A percentile compares a stretch with the other conserved stretches of the same genome.
These are phyloP conservation scores for Solanum hybrid DNA, from an alignment of 305 asterid genomes.

Conservation along the genomic window DNA sequence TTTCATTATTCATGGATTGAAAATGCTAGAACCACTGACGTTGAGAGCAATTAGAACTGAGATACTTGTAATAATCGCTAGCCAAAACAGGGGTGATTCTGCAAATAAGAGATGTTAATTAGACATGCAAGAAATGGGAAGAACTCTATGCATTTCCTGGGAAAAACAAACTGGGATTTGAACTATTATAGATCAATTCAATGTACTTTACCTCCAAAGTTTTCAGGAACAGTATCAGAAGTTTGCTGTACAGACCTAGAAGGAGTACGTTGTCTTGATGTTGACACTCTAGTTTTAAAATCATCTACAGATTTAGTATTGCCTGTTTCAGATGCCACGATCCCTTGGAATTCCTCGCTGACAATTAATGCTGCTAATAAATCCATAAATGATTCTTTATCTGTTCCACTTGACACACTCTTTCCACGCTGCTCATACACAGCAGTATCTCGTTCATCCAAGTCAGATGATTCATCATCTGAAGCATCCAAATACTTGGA, in stretches of 20 bases:
- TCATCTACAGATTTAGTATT: slow-evolving; percentile 34
- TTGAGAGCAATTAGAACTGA: slow-evolving; percentile 68
- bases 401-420: slow-evolving; percentile 26
- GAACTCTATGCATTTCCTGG: background rate
- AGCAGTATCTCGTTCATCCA: slow-evolving; percentile 33
- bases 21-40: slow-evolving; percentile 63
- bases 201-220: slow-evolving; percentile 44
- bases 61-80: slow-evolving; percentile 61
- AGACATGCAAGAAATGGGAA: slow-evolving; percentile 3
- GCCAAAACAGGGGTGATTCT: slow-evolving; percentile 74
- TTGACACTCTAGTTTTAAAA: slow-evolving; percentile 17
- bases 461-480: slow-evolving; percentile 56
- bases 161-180: background rate
- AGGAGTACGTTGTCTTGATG: slow-evolving; percentile 24
- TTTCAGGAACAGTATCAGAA: slow-evolving; percentile 31
- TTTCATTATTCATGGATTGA: slow-evolving; percentile 60
- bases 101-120: slow-evolving; percentile 22
- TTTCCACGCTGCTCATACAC: slow-evolving; percentile 28
- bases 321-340: slow-evolving; percentile 70
- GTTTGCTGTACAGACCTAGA: slow-evolving; percentile 29
- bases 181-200: background rate
- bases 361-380: slow-evolving; percentile 72
- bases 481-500: slow-evolving; percentile 30
- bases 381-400: slow-evolving; percentile 74
- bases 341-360: slow-evolving; percentile 92